Evolutionary conservation across 352 stramenopile genomes (phyloP), one percentile per base, ranked within the genome.

Genomic region (Globisporangium barbulae): DNA sequence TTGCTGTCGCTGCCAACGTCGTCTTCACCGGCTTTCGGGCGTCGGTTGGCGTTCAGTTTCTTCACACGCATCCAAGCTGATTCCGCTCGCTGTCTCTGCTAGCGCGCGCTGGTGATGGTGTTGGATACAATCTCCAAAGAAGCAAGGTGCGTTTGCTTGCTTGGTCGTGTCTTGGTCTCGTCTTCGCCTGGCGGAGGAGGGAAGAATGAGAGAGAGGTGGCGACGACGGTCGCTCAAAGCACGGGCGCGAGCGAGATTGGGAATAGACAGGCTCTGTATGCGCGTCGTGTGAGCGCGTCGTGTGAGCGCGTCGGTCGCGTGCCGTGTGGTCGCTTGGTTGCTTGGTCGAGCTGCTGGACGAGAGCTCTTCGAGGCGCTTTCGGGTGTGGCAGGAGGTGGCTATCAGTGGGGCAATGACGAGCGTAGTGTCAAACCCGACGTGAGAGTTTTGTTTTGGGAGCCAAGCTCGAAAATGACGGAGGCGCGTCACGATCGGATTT

Each of bases 51-150:
- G 73, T 75, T 89, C 69, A 89, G 64, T 57, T 90, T 90, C 79
- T 90, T 90, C 70, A 90, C 78, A 80, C 81, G 81, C 81, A 90
- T 90, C 56, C 71, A 73, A 69, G 30, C 59, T 53, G 28, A 44
- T 59, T 39, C 21, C 39, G 39, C 39, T 45, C 39, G 44, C 44
- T 22, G 44, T 28, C 19, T 50, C 44, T 50, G 44, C 44, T 50
- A 22, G 44, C 44, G 42, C 42, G 44, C 44, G 19, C 33, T 39
- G 33, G 33, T 39, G 33, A 39, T 45, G 10, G 39, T 45, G 42
- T 54, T 50, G 50, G 35, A 49, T 35, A 45, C 45, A 39, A 39
- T 39, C 33, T 8, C 33, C 33, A 39, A 28, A 61, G 19, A 56
- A 39, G 30, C 35, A 48, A 39, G 7, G 7, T 12, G 33, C 33